Evolutionary conservation across 2,329 filamentous ascomycete genomes (phyloP).

Genomic region (Aphanoascus verrucosus): DNA sequence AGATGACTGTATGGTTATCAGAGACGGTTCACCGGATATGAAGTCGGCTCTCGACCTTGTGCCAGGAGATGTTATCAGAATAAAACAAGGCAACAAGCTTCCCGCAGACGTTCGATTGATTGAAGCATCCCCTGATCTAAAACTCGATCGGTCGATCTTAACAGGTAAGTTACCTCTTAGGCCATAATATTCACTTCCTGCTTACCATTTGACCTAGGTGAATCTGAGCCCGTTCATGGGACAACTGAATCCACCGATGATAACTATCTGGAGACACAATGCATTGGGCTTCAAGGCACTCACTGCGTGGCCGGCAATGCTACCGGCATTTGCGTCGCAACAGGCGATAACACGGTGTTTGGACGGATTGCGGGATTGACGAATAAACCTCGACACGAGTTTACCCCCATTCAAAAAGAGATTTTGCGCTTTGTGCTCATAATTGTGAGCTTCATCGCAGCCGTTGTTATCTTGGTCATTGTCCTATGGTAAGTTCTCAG

Average conservation of each 20-base stretch:
- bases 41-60: slow-evolving; percentile 53
- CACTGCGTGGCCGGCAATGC: slow-evolving; percentile 62
- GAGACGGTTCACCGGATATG: slow-evolving; percentile 45
- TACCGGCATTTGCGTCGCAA: slow-evolving; percentile 58
- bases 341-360: slow-evolving; percentile 63
- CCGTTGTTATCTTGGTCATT: slow-evolving; percentile 45
- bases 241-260: slow-evolving; percentile 56
- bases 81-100: slow-evolving; percentile 63
- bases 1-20: slow-evolving; percentile 55
- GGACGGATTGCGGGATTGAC: slow-evolving; percentile 64
- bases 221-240: slow-evolving; percentile 54
- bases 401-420: slow-evolving; percentile 62
- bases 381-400: slow-evolving; percentile 54
- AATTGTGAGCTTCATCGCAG: slow-evolving; percentile 56
- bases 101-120: slow-evolving; percentile 63
- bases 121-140: slow-evolving; percentile 56
- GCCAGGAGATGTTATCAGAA: slow-evolving; percentile 57
- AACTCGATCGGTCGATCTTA: slow-evolving; percentile 62
- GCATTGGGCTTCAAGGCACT: slow-evolving; percentile 68
- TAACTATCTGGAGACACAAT: slow-evolving; percentile 67
- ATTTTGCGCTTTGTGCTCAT: slow-evolving; percentile 61
- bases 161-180: slow-evolving; percentile 43
- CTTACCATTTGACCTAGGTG: slow-evolving; percentile 36
- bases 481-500: slow-evolving; percentile 48
- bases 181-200: neutral